Conservation (phyloP, 75 land plant species). For the Selaginella tamariscina region DNA sequence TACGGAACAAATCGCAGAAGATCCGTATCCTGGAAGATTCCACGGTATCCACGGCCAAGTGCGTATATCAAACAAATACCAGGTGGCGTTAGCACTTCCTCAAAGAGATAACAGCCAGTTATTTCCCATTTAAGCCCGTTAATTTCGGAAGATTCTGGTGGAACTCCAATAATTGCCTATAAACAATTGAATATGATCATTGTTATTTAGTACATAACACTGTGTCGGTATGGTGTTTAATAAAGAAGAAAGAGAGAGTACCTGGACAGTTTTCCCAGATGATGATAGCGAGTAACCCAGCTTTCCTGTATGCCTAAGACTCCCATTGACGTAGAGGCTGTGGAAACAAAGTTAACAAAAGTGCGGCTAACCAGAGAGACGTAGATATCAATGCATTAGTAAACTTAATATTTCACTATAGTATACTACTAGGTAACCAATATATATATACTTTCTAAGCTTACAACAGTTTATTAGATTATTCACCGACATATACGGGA, state of each 20-base stretch:
- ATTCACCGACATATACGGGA: too few species aligned
- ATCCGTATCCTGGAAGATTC: conserved; percentile 90
- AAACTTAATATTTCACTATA: too few species aligned
- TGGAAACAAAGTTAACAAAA: too few species aligned
- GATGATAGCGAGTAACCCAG: conserved; percentile 89
- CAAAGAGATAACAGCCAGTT: conserved; percentile 80
- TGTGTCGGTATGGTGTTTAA: neutral
- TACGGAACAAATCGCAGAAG: conserved; percentile 74
- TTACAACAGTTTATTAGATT: too few species aligned
- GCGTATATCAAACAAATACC: conserved; percentile 79
- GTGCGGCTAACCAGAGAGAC: too few species aligned
- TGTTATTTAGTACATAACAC: too few species aligned
- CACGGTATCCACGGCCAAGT: conserved; percentile 84
- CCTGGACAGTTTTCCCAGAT: conserved; percentile 71
- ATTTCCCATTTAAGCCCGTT: conserved; percentile 63
- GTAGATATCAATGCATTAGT: too few species aligned
- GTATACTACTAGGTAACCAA: too few species aligned
- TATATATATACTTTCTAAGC: too few species aligned
- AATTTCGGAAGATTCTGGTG: conserved; percentile 39
- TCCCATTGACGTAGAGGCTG: conserved; percentile 83
- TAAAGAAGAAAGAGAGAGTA: neutral
- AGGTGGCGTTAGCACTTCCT: conserved; percentile 80
- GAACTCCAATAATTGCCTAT: conserved; percentile 54
- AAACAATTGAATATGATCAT: neutral
- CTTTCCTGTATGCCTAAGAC: conserved; percentile 81